phyloP scores from a whole-genome alignment of 148 eudicot species.

The Amaranthus hypochondriacus region DNA sequence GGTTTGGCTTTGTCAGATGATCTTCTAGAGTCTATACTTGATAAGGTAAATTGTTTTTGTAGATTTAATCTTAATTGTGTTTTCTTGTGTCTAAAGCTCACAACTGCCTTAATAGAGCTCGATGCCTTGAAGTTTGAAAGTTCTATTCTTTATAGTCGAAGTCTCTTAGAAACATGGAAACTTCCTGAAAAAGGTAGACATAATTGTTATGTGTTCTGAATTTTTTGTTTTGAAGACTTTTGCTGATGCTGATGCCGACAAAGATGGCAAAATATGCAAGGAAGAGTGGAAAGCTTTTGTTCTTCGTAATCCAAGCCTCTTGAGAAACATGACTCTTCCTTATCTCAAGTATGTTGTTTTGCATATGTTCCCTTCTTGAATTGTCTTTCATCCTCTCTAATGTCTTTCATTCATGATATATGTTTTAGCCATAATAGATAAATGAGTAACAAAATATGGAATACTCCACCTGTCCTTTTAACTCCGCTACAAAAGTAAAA shows the following conservation, averaged over 20 bases:
- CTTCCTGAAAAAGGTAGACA: not conserved
- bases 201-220: not conserved
- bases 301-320: slow-evolving; percentile 52
- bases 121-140: not conserved
- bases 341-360: slow-evolving; percentile 60
- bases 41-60: slow-evolving; percentile 46
- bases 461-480: too few relatives aligned
- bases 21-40: slow-evolving; percentile 67
- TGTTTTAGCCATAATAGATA: not conserved
- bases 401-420: not conserved
- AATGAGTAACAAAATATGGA: too few relatives aligned
- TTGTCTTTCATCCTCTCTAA: not conserved
- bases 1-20: slow-evolving; percentile 71
- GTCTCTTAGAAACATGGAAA: not conserved
- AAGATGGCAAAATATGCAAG: slow-evolving; percentile 71
- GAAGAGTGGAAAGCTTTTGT: slow-evolving; percentile 81
- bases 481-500: too few relatives aligned
- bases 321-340: slow-evolving; percentile 93
- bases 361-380: not conserved
- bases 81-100: not conserved
- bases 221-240: slow-evolving; percentile 52
- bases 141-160: not conserved
- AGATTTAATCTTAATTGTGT: not conserved
- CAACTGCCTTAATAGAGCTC: not conserved
- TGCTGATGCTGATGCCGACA: slow-evolving; percentile 76